A percentile compares a stretch with the other conserved stretches of the same genome.
Evolutionary conservation across 2,329 filamentous ascomycete genomes (phyloP).

Genomic region (Colletotrichum trifolii): DNA sequence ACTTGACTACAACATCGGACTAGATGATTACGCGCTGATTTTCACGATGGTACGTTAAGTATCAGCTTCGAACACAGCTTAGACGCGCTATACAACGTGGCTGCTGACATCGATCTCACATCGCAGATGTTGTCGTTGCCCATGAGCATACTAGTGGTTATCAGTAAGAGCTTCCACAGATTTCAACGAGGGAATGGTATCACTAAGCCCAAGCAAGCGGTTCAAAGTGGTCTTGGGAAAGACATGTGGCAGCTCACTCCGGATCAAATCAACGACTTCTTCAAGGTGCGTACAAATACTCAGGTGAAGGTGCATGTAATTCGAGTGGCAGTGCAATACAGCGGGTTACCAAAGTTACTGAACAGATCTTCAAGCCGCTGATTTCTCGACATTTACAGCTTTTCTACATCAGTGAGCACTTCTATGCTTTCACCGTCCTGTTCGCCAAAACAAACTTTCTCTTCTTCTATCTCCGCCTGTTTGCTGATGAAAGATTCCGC

Average conservation of each 20-base stretch:
- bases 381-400: slow-evolving; percentile 26
- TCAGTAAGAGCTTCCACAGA: neutral
- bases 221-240: slow-evolving; percentile 52
- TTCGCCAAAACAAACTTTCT: slow-evolving; percentile 60
- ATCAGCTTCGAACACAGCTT: too few relatives aligned
- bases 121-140: slow-evolving; percentile 20
- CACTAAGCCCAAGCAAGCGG: neutral
- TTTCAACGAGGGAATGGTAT: neutral
- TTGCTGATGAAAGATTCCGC: slow-evolving; percentile 49
- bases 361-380: neutral
- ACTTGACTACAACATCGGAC: slow-evolving; percentile 8
- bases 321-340: too few relatives aligned
- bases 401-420: slow-evolving; percentile 50
- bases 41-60: slow-evolving; percentile 18
- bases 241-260: slow-evolving; percentile 58
- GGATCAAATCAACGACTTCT: slow-evolving; percentile 52
- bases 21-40: slow-evolving; percentile 25
- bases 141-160: slow-evolving; percentile 17
- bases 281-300: slow-evolving; percentile 1
- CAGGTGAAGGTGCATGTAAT: too few relatives aligned
- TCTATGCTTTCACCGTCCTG: slow-evolving; percentile 55
- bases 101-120: neutral
- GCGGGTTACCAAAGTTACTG: neutral
- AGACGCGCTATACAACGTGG: too few relatives aligned
- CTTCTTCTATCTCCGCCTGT: slow-evolving; percentile 63